Conservation (phyloP, 2,329 filamentous ascomycete species). For the Fusarium oxysporum region DNA sequence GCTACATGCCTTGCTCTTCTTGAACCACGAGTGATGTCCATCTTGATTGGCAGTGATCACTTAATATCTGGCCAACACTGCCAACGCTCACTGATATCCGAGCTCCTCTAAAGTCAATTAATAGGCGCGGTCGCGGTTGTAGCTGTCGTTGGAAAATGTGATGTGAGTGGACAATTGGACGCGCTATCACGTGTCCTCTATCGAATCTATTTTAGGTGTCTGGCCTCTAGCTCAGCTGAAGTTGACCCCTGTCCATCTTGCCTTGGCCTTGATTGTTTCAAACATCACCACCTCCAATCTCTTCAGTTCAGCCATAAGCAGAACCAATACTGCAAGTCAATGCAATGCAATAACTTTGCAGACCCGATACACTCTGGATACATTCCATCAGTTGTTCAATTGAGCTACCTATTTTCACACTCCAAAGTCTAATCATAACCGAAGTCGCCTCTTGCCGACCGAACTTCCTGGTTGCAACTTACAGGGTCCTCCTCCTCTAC, state of each 20-base stretch:
- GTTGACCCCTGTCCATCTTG: neutral
- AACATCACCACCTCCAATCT: neutral
- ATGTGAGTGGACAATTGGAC: conserved; percentile 20
- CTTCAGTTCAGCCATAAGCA: neutral
- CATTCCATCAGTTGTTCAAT: neutral
- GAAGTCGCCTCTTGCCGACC: neutral
- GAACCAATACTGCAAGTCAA: neutral
- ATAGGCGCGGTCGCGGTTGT: conserved; percentile 32
- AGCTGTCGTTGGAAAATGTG: neutral
- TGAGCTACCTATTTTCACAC: neutral
- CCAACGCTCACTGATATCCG: neutral
- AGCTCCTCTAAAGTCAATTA: conserved; percentile 7
- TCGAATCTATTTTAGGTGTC: neutral
- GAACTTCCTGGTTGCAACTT: conserved; percentile 12
- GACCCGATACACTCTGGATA: neutral
- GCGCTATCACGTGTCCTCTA: conserved; percentile 34
- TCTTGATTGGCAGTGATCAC: neutral
- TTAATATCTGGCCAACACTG: neutral
- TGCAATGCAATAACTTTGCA: conserved; percentile 2
- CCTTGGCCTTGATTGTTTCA: conserved; percentile 11
- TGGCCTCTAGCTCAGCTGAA: neutral
- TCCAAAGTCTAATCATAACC: neutral
- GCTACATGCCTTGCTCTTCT: conserved; percentile 39
- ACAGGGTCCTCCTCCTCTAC: conserved; percentile 24
- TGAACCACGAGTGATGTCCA: conserved; percentile 38